Evolutionary conservation across 2,329 filamentous ascomycete species (phyloP), one percentile per base, ranked within the genome.

Genomic region (Beauveria bassiana): DNA sequence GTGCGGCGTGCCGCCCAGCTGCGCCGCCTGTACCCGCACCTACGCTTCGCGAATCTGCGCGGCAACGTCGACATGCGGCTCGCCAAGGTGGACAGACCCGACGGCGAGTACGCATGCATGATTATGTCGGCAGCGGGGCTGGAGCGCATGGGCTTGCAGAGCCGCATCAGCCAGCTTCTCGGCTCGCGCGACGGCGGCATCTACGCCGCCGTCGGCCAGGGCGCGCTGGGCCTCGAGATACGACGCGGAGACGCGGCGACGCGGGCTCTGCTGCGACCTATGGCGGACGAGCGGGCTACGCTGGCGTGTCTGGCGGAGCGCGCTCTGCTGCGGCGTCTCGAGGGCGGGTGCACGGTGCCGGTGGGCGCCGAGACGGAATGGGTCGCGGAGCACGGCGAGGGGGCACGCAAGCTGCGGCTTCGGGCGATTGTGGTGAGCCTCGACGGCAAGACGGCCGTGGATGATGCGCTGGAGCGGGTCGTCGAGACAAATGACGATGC

Each of bases 281-380:
- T 96, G 58, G 80, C 84, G 66, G 81, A 91, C 71, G 74, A 82
- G 66, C 77, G 85, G 62, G 88, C 89, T 0, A 87, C 85, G 67
- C 77, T 91, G 66, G 87, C 89, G 18, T 88, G 86, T 65, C 79
- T 88, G 63, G 90, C 91, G 1, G 95, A 99, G 79, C 81, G 95
- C 51, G 90, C 86, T 68, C 76, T 99, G 65, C 87, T 99, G 83
- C 83, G 93, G 47, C 87, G 86, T 18, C 80, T 99, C 7, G 93
- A 99, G 74, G 95, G 95, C 61, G 95, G 95, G 18, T 99, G 95
- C 78, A 96, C 90, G 72, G 92, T 97, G 55, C 95, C 95, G 1
- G 92, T 99, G 64, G 95, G 95, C n/a, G 92, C 98, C 3, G 89
- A 93, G 78, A 91, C 89, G 51, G 78, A 79, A 61, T 95, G 90